Evolutionary conservation across 169 alveolate species (phyloP), one percentile per base, ranked within the genome.

Genomic region (Cryptosporidium xiaoi): DNA sequence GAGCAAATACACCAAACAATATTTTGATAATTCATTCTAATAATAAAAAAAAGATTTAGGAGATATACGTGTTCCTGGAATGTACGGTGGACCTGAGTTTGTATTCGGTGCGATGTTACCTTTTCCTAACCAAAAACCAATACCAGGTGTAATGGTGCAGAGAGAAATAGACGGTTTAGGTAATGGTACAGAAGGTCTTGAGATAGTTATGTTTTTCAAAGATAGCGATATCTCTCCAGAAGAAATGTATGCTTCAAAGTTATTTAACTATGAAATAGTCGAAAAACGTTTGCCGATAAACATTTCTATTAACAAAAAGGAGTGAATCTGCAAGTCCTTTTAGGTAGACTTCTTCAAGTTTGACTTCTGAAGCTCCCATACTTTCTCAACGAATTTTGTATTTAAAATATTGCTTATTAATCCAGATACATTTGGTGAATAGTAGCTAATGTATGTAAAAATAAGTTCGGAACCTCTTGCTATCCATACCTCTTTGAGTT

Each of bases 1-100:
- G 31, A n/a, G 10, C 48, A 40, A 40, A 40, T 40, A 36, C 18
- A 62, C 33, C 64, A 44, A 5, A 10, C 16, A 12, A 16, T 24
- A 24, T 51, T 24, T 7, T 29, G 16, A 53, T 48, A 18, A 50
- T 7, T 55, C 44, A 16, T 12, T 68, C 15, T 27, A 53, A 55
- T 56, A 8, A 31, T 24, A 71, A 53, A 20, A 15, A 33, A 31
- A 29, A 77, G 87, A 77, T 56, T 60, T 77, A 29, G 87, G 87
- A 46, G 64, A 62, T 77, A 77, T 77, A 77, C 69, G 56, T 29
- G 71, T 77, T 31, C 87, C 87, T 34, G 87, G 87, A 60, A 77
- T 77, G 87, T 77, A 77, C 64, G 87, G 87, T 10, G 87, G 87
- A 1, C 77, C 87, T n/a, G 87, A 62, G 15, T 77, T 77, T 66